Evolutionary conservation across 495 filamentous ascomycete species (phyloP), one percentile per base, ranked within the genome.

Genomic region (Glarea lozoyensis): DNA sequence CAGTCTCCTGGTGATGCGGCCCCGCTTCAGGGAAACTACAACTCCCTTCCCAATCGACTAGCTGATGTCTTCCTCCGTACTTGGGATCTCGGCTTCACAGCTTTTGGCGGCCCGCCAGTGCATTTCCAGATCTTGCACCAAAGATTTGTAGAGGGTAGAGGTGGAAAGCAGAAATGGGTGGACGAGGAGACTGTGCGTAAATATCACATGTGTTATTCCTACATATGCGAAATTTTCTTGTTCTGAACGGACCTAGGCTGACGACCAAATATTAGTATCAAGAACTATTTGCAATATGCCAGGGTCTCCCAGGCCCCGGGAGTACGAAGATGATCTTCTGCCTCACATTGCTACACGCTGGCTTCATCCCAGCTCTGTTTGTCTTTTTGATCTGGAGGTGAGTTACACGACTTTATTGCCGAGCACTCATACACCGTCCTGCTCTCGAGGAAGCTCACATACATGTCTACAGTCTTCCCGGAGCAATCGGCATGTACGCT

Each of bases 301-400:
- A 89, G 58, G 78, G 78, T 10, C 72, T 89, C 16, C 78, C 82
- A 0, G 86, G 86, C 0, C 86, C 86, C 0, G 86, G 57, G 1
- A 83, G 77, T 54, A 88, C 84, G 13, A 90, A 90, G 61, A 86
- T 90, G 79, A 54, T 77, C 0, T 89, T 84, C 50, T 84, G 79
- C 49, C 76, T 90, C 21, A 77, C 80, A 21, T 53, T 84, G 30
- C 68, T 88, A 7, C 77, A 78, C 39, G 70, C 68, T 24, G 86
- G 84, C 0, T 65, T 82, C 21, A 42, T 75, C 6, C 67, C 75
- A 0, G 86, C 79, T 0, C 15, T 86, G 3, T 42, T 85, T 2
- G 75, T 67, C 2, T 85, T 88, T 47, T 36, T 85, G 7, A 54
- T 88, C 3, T 90, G 86, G 82, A 75, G 71, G 79, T 78, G 52